A percentile compares a stretch with the other conserved stretches of the same genome.
phyloP scores from a whole-genome alignment of 306 rosid genomes.

The Cucumis sativus region Cucumber_9930_V3 NC_026655.2:4897501-4898000 shows the following conservation, averaged over 20 bases:
- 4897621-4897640: constrained; percentile 76
- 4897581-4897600: constrained; percentile 88
- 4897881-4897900: background rate
- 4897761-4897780: background rate
- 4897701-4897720: background rate
- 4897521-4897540: constrained; percentile 90
- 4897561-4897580: constrained; percentile 99
- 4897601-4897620: constrained; percentile 92
- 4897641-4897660: constrained; percentile 82
- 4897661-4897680: constrained; percentile 91
- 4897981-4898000: background rate
- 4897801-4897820: background rate
- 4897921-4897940: background rate
- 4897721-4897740: background rate
- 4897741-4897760: background rate
- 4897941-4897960: background rate
- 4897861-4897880: background rate
- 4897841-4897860: background rate
- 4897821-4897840: background rate
- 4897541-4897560: constrained; percentile 83
- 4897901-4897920: background rate
- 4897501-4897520: constrained; percentile 72
- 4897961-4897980: background rate
- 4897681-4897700: constrained; percentile 54
- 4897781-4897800: background rate